Evolutionary conservation across 164 flowering plant species (phyloP), one percentile per base, ranked within the genome.

Genomic region (Piper betle): DNA sequence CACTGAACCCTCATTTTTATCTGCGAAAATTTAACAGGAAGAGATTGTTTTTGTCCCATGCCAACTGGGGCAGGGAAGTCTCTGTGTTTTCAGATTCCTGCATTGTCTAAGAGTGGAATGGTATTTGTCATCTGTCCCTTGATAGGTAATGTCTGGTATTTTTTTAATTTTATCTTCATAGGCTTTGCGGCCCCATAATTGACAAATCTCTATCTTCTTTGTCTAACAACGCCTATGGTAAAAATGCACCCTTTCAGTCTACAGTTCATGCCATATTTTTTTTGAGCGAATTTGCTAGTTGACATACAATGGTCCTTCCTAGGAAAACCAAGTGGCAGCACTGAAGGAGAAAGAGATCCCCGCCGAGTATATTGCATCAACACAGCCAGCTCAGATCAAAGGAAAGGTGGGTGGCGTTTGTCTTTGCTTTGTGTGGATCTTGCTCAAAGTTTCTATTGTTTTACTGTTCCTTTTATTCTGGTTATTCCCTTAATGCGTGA

Each of bases 41-140:
- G 84, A 63, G 96, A 92, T 75, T 87, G 93, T 67, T 88, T 92
- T 62, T 92, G 98, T 74, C 81, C 87, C 43, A 88, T 92, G 96
- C 95, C 98, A 59, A 92, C 98, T 52, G 96, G 98, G 46, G 96
- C 95, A 62, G 98, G 96, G 46, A 92, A 92, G 74, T 92, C 98
- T 3, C 76, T 88, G 81, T 92, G 98, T 67, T 88, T 81, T 70
- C 98, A 92, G 75, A 84, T 89, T 53, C 96, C 98, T 57, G 93
- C 96, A 25, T 60, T 92, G 62, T 85, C 83, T 2, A 82, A 81
- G 69, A 17, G 73, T 0, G 94, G 98, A 66, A 76, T 89, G 37
- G 93, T 84, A 71, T 93, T 92, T 62, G 96, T 92, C 67, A 95
- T 92, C 63, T 81, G 85, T 67, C 98, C 96, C 60, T 78, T 89